Evolutionary conservation across 306 rosid species (phyloP), one percentile per base, ranked within the genome.

Genomic region (Oemleria cerasiformis): DNA sequence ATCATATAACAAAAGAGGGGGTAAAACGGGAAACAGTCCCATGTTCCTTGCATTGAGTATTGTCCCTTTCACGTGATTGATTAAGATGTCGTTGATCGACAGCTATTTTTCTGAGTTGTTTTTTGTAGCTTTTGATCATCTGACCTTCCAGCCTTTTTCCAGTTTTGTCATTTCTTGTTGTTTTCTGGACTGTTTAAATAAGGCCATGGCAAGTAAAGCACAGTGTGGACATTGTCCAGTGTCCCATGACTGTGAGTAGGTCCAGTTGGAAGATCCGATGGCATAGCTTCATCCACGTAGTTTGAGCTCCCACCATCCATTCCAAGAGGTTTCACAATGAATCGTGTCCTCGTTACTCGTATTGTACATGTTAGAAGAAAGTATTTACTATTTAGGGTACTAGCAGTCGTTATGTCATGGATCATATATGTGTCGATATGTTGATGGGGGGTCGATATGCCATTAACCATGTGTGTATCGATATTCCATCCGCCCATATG

Each of bases 71-170:
- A 19, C 40, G 64, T 69, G 73, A 41, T 16, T 7, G 14, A 25
- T 17, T 23, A 20, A 19, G 7, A 8, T 12, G 11, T 2, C 4
- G 44, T 6, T 60, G 64, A 25, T 25, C 30, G 30, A 54, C 72
- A 67, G 34, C 53, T 69, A 36, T 41, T n/a, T 25, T 41, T 55
- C 64, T 55, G 6, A 55, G 13, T 7, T 19, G 30, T 25, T 25
- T 66, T 47, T 51, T 66, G 73, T 19, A 68, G 62, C 73, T 69
- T 54, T 20, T 19, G 25, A 41, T 55, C 25, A 8, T 11, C 15
- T 11, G 45, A 36, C 65, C 45, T 54, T 55, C 64, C 64, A 54
- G 53, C 64, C 51, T 69, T 53, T 60, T 41, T 41, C 21, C 38
- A 19, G 36, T n/a, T 11, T 51, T 51, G 73, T 6, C 50, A 68